Base-by-base conservation (phyloP, 495 filamentous ascomycete species). In the Ascodesmis nigricans region DNA sequence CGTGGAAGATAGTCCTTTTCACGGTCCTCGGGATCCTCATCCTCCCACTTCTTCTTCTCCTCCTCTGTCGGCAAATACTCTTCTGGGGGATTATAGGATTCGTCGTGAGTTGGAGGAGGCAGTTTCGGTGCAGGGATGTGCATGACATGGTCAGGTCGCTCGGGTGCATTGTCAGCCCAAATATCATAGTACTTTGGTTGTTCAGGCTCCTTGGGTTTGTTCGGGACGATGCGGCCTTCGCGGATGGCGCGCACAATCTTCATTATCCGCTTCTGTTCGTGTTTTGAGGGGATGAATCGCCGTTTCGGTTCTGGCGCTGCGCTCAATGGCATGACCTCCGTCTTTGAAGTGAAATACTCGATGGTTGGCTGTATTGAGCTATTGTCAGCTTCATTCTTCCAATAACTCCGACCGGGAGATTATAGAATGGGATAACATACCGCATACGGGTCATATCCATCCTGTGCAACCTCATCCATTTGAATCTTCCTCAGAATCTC, bases 201-300 rank as follows among this genome's bases (percentile, higher is more conserved):
- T 17, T 78, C 50, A 35, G 74, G 66, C 43, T 69, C 62, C 8
- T 76, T 77, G 1, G 81, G 70, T 51, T 75, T 79, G 56, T 87
- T 91, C 11, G 87, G 87, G 41, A 91, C 60, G 36, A 97, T 97
- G 20, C 81, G 71, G 21, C 90, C 90, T 57, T 95, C 84, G 26
- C 73, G 66, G 39, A 97, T 97, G 15, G 87, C 87, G 51, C 77
- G 80, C 24, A 93, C 87, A 43, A 97, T 73, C 61, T 97, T 95
- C 82, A 93, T 92, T 30, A 97, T 69, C 39, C 83, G 65, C 65
- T 92, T 93, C 11, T 78, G 74, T 58, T 97, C 87, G 47, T 95
- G 80, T 57, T 92, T 93, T n/a, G 90, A 95, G 6, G 90, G 87
- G 10, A 95, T 59, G 52, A 93, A 97, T 45, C 87, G 74, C 28